A percentile compares a stretch with the other conserved stretches of the same genome.
These are phyloP conservation scores for Phaeosphaeriaceae sp. DNA, from an alignment of 2,329 filamentous ascomycete species.

Conservation along the genomic window DNA sequence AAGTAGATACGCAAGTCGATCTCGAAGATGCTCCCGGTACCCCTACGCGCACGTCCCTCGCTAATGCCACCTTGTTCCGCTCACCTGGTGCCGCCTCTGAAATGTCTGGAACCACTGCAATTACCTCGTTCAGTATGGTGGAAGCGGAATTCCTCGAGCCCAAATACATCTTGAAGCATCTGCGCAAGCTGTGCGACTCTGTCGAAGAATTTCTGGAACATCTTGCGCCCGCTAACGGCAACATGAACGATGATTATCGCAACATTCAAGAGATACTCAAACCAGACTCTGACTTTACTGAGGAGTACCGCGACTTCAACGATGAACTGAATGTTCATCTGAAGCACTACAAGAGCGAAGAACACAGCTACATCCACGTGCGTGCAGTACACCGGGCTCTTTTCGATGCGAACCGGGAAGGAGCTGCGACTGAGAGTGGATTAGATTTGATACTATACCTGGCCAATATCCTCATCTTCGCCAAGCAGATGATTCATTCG, in stretches of 20 bases:
- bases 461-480: constrained; percentile 54
- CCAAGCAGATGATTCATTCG: constrained; percentile 45
- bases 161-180: constrained; percentile 50
- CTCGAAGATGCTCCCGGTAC: constrained; percentile 32
- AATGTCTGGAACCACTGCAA: constrained; percentile 57
- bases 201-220: constrained; percentile 39
- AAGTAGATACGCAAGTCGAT: constrained; percentile 32
- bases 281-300: constrained; percentile 48
- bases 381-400: constrained; percentile 49
- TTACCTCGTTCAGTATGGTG: constrained; percentile 54
- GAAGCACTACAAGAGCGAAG: constrained; percentile 45
- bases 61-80: constrained; percentile 19
- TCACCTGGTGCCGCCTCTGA: constrained; percentile 50
- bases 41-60: constrained; percentile 20
- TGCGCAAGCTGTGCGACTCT: constrained; percentile 47
- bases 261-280: constrained; percentile 39
- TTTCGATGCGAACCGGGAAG: constrained; percentile 38
- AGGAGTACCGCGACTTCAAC: constrained; percentile 47
- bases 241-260: constrained; percentile 22
- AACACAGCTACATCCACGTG: constrained; percentile 51
- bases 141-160: constrained; percentile 52
- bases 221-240: constrained; percentile 36
- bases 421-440: constrained; percentile 26
- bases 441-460: constrained; percentile 53
- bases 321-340: constrained; percentile 43